These are phyloP conservation scores for Apiospora pterosperma DNA, from an alignment of 2,329 filamentous ascomycete species.

Conservation along the genomic window DNA sequence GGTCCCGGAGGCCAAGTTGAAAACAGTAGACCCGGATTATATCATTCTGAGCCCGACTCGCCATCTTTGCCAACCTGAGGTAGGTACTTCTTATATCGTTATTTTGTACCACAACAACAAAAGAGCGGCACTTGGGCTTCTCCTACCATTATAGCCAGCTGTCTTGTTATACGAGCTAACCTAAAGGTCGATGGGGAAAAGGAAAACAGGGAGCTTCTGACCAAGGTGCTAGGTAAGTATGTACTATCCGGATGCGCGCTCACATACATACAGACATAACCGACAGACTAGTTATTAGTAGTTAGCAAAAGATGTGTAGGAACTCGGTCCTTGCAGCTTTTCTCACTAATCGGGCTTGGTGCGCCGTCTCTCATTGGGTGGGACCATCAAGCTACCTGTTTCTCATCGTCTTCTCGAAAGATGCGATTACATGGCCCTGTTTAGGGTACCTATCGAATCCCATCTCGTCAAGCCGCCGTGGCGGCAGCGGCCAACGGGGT, in stretches of 20 bases:
- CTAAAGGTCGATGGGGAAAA: neutral
- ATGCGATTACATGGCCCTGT: neutral
- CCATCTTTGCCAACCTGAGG: too few species aligned
- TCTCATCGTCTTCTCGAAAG: neutral
- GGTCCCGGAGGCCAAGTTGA: neutral
- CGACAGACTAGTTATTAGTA: too few species aligned
- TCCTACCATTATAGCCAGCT: neutral
- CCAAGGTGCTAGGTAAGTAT: neutral
- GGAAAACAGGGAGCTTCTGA: neutral
- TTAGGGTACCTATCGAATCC: neutral
- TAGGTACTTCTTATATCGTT: too few species aligned
- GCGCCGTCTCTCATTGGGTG: neutral
- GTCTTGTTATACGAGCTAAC: neutral
- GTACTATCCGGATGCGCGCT: neutral
- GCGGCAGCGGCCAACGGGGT: conserved; percentile 5
- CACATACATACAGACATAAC: neutral
- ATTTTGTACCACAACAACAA: too few species aligned
- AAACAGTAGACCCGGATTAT: neutral
- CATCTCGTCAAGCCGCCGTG: conserved; percentile 4
- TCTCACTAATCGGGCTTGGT: neutral
- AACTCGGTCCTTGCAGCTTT: neutral
- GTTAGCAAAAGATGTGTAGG: neutral
- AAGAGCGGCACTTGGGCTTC: neutral
- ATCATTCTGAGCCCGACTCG: neutral
- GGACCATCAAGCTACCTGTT: neutral